A percentile compares a stretch with the other conserved stretches of the same genome.
Evolutionary conservation across 306 rosid species (phyloP).

Genomic region (Casuarina equisetifolia): DNA sequence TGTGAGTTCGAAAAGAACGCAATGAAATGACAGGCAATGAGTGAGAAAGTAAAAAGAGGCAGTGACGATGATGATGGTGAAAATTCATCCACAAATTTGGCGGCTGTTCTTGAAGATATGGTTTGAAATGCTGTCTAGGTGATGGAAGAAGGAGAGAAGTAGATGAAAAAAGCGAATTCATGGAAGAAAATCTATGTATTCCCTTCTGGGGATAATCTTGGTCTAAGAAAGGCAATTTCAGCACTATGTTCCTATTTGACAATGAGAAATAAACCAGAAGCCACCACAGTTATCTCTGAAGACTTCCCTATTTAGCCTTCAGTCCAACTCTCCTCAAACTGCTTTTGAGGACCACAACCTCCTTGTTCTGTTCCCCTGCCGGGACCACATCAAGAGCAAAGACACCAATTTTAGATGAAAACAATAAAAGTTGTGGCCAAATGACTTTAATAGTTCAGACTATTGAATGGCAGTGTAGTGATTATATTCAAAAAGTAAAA

Average conservation of each 20-base stretch:
- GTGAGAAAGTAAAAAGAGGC: conserved; percentile 18
- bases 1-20: conserved; percentile 23
- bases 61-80: not conserved
- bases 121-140: conserved; percentile 30
- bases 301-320: not conserved
- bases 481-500: not conserved
- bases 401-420: not conserved
- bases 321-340: not conserved
- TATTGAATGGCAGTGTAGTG: not conserved
- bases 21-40: conserved; percentile 20
- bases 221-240: conserved; percentile 2
- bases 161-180: conserved; percentile 55
- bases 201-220: not conserved
- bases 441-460: not conserved
- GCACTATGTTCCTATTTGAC: conserved; percentile 1
- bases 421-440: not conserved
- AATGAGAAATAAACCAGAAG: not conserved
- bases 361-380: not conserved
- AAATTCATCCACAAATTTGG: not conserved
- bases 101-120: conserved; percentile 33
- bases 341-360: not conserved
- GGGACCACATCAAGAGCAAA: not conserved
- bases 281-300: not conserved
- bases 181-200: conserved; percentile 30
- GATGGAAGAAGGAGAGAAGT: conserved; percentile 34